Evolutionary conservation across 441 rosid genomes (phyloP), one percentile per base, ranked within the genome.

Genomic region (Bocquillonia castaneifolia): DNA sequence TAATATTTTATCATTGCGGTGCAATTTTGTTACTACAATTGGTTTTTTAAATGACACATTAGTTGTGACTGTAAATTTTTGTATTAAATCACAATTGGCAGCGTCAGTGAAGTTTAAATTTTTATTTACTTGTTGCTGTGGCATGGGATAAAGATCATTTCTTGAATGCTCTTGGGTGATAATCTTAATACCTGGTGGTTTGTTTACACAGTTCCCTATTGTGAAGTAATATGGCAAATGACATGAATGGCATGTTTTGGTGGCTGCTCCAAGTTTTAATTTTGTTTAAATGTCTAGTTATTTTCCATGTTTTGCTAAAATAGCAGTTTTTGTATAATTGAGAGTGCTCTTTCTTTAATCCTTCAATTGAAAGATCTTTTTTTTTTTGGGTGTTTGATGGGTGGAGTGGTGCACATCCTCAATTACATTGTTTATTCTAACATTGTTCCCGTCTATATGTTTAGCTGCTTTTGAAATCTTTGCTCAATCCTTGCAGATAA

Each of bases 401-500:
- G n/a, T n/a, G n/a, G n/a, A n/a, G n/a, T n/a, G n/a, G n/a, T 29
- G 10, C 22, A 10, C 47, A 51, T 40, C 37, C 37, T 39, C 12
- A 15, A 6, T 37, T 29, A 31, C n/a, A 45, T 56, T 42, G 31
- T 57, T 57, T 57, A 44, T 26, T 67, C 18, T 56, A 44, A 59
- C 39, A 40, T 70, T 51, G 1, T 63, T 34, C 22, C n/a, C 36
- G 15, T 71, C 65, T 52, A 5, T 37, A 28, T 32, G 55, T 61
- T 56, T 61, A 73, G 42, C 58, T 51, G 55, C 54, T 39, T 64
- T 6, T 63, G 59, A 55, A 36, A 56, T 74, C 47, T 65, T 17
- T 55, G 45, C 50, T 76, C 26, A 76, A 59, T 82, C 37, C 59
- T 65, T 83, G 93, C 99, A 94, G 99, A 92, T 84, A 95, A 95